Conservation (phyloP, 2,329 filamentous ascomycete species). For the Cladosporium sp. region DNA sequence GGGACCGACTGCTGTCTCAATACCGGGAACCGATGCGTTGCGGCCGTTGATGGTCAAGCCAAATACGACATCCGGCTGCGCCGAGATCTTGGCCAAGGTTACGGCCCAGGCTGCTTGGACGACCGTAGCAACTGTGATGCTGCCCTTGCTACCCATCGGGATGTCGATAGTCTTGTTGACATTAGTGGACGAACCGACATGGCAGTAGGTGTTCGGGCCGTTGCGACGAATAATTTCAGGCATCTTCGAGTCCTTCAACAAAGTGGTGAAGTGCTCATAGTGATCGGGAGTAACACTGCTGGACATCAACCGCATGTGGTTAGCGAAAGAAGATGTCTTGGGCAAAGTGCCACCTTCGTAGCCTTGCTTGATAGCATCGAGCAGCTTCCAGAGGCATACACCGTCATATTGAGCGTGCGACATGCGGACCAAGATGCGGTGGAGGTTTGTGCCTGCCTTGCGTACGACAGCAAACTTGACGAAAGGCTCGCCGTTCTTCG, state of each 20-base stretch:
- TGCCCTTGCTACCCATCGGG: slow-evolving; percentile 18
- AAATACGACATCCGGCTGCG: slow-evolving; percentile 55
- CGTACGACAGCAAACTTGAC: slow-evolving; percentile 29
- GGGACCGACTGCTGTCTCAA: slow-evolving; percentile 15
- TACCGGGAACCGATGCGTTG: slow-evolving; percentile 17
- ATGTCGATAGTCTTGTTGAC: slow-evolving; percentile 18
- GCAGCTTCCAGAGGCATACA: slow-evolving; percentile 17
- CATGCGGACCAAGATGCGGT: slow-evolving; percentile 33
- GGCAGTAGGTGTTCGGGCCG: slow-evolving; percentile 19
- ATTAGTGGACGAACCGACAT: slow-evolving; percentile 19
- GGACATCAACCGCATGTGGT: slow-evolving; percentile 17
- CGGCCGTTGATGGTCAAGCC: slow-evolving; percentile 36
- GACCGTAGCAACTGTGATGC: slow-evolving; percentile 41
- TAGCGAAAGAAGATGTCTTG: slow-evolving; percentile 13
- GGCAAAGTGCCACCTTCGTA: slow-evolving; percentile 16
- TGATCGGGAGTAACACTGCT: slow-evolving; percentile 11
- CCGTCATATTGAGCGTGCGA: slow-evolving; percentile 38
- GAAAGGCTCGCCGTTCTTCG: slow-evolving; percentile 24
- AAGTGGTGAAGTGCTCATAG: slow-evolving; percentile 25
- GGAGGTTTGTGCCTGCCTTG: slow-evolving; percentile 23
- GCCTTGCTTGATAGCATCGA: slow-evolving; percentile 17
- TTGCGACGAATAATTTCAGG: slow-evolving; percentile 23
- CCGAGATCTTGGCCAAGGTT: slow-evolving; percentile 54
- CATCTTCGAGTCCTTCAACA: slow-evolving; percentile 23
- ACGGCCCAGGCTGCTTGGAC: slow-evolving; percentile 61